These are phyloP conservation scores for Megacollybia marginata DNA, from an alignment of 768 basidiomycete genomes.

Conservation along the genomic window DNA sequence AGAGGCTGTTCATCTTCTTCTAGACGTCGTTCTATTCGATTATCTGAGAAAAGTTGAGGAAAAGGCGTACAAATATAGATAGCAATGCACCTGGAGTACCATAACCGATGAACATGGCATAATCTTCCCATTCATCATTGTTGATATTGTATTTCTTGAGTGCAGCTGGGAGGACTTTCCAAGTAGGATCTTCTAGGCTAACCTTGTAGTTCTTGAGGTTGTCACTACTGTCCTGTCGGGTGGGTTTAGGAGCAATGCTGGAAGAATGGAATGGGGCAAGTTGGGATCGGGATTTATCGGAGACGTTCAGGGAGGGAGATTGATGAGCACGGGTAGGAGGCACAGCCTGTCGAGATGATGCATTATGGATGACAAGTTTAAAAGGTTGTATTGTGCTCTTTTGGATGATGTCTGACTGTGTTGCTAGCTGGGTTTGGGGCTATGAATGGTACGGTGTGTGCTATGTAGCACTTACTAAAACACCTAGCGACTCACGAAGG, in stretches of 20 bases:
- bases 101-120: background rate
- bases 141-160: background rate
- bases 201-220: constrained; percentile 34
- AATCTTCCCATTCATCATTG: background rate
- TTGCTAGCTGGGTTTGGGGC: no score
- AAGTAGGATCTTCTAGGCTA: background rate
- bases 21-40: background rate
- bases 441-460: no score
- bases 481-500: constrained; percentile 30
- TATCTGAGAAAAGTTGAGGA: background rate
- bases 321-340: constrained; percentile 25
- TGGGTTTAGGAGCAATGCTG: constrained; percentile 32
- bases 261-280: constrained; percentile 26
- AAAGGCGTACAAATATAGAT: background rate
- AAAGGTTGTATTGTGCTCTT: constrained; percentile 77
- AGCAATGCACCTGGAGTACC: background rate
- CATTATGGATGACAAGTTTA: constrained; percentile 68
- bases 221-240: constrained; percentile 57
- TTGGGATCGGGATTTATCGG: constrained; percentile 26
- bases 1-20: background rate
- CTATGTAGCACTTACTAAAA: constrained; percentile 27
- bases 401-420: constrained; percentile 85
- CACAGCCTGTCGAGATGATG: constrained; percentile 73
- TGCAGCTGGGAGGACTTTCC: background rate
- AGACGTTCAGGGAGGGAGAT: constrained; percentile 3